Base-by-base conservation (phyloP, 2,329 filamentous ascomycete genomes). In the Neonectria hederae region DNA sequence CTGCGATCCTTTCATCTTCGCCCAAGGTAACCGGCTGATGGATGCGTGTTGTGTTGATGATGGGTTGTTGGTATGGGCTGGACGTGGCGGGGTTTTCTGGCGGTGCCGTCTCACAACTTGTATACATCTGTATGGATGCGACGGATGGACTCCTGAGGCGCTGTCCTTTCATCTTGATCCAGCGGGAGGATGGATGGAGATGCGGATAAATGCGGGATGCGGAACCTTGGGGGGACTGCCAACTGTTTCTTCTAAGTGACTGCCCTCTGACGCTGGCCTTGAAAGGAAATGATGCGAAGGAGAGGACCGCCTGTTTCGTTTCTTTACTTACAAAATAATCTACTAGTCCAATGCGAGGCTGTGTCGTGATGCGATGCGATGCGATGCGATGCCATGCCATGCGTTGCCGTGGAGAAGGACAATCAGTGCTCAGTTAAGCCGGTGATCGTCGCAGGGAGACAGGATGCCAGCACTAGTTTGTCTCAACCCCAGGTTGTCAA, bases 141-240 rank as follows among this genome's bases (percentile, higher is more conserved):
- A 63, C 54, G 30, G 19, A 26, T 40, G 17, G 24, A 22, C 21
- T 17, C 32, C 13, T 42, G 19, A 19, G 28, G 8, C 40, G 46
- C 7, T 22, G 22, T 32, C n/a, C 57, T 51, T 48, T 64, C 49
- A 60, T 64, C 17, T 54, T 54, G 28, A 11, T 11, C 9, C 9
- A 30, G 28, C 32, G 14, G 32, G 32, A 17, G 32, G 32, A 38
- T 14, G 14, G 30, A 38, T 7, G 8, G 13, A 6, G 3, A 17
- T 38, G 32, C 13, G 32, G 13, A 38, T 38, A 38, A 13, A 10
- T 32, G 32, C 5, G 14, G 32, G 11, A 14, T 32, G 14, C 32
- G 32, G 32, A 14, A 6, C 32, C 32, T 38, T 4, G 32, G 32
- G 28, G 7, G 28, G n/a, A n/a, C 14, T 14, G n/a, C 13, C 8